Evolutionary conservation across 768 basidiomycete genomes (phyloP), one percentile per base, ranked within the genome.

Genomic region (Mycena rebaudengoi): DNA sequence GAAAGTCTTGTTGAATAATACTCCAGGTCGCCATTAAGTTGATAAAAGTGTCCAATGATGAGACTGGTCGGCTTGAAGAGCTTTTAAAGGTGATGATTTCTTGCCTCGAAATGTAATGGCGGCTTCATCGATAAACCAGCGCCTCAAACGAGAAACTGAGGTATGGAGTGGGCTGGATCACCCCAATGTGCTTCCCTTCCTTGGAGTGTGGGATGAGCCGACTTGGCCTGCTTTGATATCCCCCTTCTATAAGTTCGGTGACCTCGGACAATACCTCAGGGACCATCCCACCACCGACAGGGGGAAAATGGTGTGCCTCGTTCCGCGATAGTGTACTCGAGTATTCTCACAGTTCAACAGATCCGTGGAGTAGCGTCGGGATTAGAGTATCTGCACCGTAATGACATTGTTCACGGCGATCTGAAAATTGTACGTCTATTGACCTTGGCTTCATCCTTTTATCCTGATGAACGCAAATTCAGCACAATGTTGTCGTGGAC

Each of bases 391-490:
- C 62, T 72, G 11, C 73, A 74, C 39, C 23, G 44, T 8, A 46
- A 69, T 18, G 55, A 54, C 37, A 62, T 74, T n/a, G 51, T 74
- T 14, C 73, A 74, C 52, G 70, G 71, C 1, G 71, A 71, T 41
- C 26, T 74, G 18, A 71, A 72, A 55, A 67, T 56, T 3, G 73
- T 72, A 41, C 28, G 70, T n/a, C n/a, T n/a, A n/a, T n/a, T n/a
- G n/a, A n/a, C n/a, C n/a, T n/a, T n/a, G n/a, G n/a, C n/a, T n/a
- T n/a, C n/a, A n/a, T n/a, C n/a, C n/a, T n/a, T n/a, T n/a, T n/a
- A n/a, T n/a, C n/a, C n/a, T n/a, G n/a, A n/a, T n/a, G n/a, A n/a
- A n/a, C n/a, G n/a, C n/a, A n/a, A n/a, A n/a, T n/a, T n/a, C n/a
- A n/a, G n/a, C n/a, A n/a, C n/a, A n/a, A n/a, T n/a, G n/a, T n/a